Percentiles rank a stretch among this genome's conserved stretches.
Evolutionary conservation across 228 moss, liverwort and hornwort genomes (phyloP).

Genomic region (Sphagnum magellanicum): DNA sequence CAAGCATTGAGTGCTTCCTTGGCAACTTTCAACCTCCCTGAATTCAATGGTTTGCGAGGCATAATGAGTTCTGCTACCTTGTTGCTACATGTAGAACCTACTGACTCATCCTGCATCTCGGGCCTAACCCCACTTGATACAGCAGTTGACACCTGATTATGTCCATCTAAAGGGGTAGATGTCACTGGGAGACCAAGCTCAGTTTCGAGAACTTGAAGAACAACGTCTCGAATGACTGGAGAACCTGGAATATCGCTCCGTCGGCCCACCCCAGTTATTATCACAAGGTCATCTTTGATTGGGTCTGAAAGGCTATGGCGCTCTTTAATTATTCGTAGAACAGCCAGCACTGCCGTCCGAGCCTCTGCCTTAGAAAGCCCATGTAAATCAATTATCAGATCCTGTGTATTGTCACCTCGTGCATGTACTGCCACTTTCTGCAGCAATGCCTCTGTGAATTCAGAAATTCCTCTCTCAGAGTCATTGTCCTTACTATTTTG

Average conservation of each 20-base stretch:
- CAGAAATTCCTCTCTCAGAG: conserved; percentile 45
- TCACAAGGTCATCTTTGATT: conserved; percentile 66
- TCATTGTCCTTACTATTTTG: conserved; percentile 13
- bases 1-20: conserved; percentile 75
- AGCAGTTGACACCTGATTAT: conserved; percentile 2
- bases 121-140: conserved; percentile 4
- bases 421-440: conserved; percentile 89
- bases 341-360: conserved; percentile 73
- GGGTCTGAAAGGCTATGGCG: conserved; percentile 45
- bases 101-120: background rate
- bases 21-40: conserved; percentile 73
- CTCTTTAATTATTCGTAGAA: conserved; percentile 88
- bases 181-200: conserved; percentile 67
- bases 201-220: conserved; percentile 62
- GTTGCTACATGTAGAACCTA: no score
- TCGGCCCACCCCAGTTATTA: conserved; percentile 74
- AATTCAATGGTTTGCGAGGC: conserved; percentile 67
- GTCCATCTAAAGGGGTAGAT: conserved; percentile 28
- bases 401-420: conserved; percentile 22
- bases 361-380: conserved; percentile 91
- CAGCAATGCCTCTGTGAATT: conserved; percentile 67
- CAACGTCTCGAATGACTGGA: conserved; percentile 61
- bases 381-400: conserved; percentile 71
- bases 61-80: conserved; percentile 5
- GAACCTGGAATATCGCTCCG: conserved; percentile 67